A percentile compares a stretch with the other conserved stretches of the same genome.
Evolutionary conservation across 2,329 filamentous ascomycete genomes (phyloP).

Genomic region (Orbilia brochopaga): DNA sequence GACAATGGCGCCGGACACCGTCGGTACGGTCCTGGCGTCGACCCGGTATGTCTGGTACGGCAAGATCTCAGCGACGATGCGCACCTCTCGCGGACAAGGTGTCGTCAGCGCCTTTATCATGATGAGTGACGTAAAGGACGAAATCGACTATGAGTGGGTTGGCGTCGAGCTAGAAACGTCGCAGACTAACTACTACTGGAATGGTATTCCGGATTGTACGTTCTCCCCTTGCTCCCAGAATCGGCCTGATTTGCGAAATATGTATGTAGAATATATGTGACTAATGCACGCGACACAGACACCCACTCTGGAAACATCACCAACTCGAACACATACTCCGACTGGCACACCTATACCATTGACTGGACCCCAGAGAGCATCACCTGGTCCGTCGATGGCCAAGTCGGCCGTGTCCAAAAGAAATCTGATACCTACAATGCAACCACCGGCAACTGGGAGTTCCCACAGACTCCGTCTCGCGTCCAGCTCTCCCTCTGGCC

Average conservation of each 20-base stretch:
- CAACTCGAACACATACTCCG: constrained; percentile 72
- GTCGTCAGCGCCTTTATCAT: constrained; percentile 98
- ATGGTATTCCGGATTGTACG: constrained; percentile 89
- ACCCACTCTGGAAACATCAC: constrained; percentile 75
- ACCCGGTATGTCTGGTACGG: constrained; percentile 97
- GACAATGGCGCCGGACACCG: constrained; percentile 85
- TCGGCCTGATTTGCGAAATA: constrained; percentile 4
- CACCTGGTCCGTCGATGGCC: constrained; percentile 85
- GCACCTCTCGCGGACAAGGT: constrained; percentile 81
- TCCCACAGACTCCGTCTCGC: constrained; percentile 87
- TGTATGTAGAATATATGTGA: too few species aligned
- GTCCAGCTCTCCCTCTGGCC: constrained; percentile 97
- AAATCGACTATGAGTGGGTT: constrained; percentile 96
- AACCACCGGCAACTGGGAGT: constrained; percentile 80
- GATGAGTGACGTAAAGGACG: constrained; percentile 93
- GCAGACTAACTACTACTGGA: constrained; percentile 97
- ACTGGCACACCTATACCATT: constrained; percentile 89
- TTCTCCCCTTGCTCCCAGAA: too few species aligned
- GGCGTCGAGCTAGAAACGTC: constrained; percentile 76
- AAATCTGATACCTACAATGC: constrained; percentile 83
- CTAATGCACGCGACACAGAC: constrained; percentile 62
- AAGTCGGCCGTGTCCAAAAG: constrained; percentile 74
- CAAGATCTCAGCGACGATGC: constrained; percentile 82
- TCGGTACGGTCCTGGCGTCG: constrained; percentile 83
- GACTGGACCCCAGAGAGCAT: constrained; percentile 88